Conservation (phyloP, 2,329 filamentous ascomycete genomes). For the Didymellaceae sp. region DNA sequence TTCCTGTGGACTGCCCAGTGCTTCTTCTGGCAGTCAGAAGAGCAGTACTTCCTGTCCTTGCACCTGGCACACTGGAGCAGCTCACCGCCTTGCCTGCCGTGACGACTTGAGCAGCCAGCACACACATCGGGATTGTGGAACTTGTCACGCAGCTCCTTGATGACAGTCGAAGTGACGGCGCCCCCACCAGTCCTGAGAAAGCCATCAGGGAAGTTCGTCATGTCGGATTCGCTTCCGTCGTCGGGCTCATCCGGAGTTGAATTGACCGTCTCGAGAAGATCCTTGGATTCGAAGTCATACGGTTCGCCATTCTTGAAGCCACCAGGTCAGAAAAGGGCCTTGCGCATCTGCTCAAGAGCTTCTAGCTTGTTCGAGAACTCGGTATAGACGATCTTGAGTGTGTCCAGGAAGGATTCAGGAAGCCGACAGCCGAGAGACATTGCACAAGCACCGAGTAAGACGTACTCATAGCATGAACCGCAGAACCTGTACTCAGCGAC, state of each 20-base stretch:
- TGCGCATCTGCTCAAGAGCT: slow-evolving; percentile 25
- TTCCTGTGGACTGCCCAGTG: slow-evolving; percentile 45
- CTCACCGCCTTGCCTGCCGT: not conserved
- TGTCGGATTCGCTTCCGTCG: not conserved
- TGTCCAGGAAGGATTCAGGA: slow-evolving; percentile 11
- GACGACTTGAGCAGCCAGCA: slow-evolving; percentile 19
- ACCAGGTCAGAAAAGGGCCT: slow-evolving; percentile 27
- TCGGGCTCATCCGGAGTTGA: not conserved
- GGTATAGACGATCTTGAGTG: slow-evolving; percentile 29
- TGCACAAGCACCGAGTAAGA: slow-evolving; percentile 28
- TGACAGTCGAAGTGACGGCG: slow-evolving; percentile 17
- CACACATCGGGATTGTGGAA: slow-evolving; percentile 21
- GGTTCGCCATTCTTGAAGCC: slow-evolving; percentile 23
- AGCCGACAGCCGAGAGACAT: slow-evolving; percentile 28
- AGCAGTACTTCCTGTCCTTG: slow-evolving; percentile 38
- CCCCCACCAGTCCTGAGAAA: slow-evolving; percentile 25
- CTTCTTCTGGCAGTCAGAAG: slow-evolving; percentile 37
- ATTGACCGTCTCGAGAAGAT: slow-evolving; percentile 10
- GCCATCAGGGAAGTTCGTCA: slow-evolving; percentile 26
- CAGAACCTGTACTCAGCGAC: slow-evolving; percentile 3
- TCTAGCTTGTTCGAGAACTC: slow-evolving; percentile 23
- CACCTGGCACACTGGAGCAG: slow-evolving; percentile 37
- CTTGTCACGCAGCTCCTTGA: slow-evolving; percentile 29
- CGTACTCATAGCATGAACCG: slow-evolving; percentile 26
- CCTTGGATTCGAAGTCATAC: slow-evolving; percentile 30